Conservation (phyloP, 805 yeast species). For the Ogataea paradorogensis region DNA sequence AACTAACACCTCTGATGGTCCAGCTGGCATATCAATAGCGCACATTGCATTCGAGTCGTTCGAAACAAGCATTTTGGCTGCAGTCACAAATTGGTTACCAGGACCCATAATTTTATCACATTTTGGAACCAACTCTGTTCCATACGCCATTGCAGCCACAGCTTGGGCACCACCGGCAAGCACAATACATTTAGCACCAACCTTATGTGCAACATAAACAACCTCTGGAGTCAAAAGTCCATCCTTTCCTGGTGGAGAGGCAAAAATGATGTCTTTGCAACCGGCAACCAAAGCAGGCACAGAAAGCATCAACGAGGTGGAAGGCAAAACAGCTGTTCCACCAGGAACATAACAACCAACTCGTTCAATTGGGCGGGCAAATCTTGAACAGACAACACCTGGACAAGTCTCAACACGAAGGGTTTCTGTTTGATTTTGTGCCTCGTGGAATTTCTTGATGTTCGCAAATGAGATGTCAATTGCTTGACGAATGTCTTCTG, state of each 20-base stretch:
- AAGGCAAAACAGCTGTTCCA: constrained; percentile 97
- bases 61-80: constrained; percentile 96
- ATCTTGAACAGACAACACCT: constrained; percentile 91
- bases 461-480: constrained; percentile 87
- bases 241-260: constrained; percentile 93
- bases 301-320: constrained; percentile 97
- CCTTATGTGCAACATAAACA: constrained; percentile 93
- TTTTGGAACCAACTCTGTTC: constrained; percentile 88
- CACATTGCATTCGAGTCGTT: constrained; percentile 94
- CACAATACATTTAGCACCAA: constrained; percentile 87
- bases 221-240: constrained; percentile 96
- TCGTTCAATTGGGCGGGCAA: constrained; percentile 89
- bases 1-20: constrained; percentile 98
- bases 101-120: constrained; percentile 98
- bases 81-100: constrained; percentile 98
- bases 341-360: constrained; percentile 98
- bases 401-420: constrained; percentile 88
- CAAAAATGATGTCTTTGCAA: constrained; percentile 85
- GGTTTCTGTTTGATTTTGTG: constrained; percentile 75
- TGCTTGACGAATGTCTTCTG: constrained; percentile 74
- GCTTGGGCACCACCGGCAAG: constrained; percentile 99
- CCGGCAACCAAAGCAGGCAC: constrained; percentile 99
- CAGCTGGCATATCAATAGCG: constrained; percentile 99
- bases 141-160: constrained; percentile 97
- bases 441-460: constrained; percentile 88